These are phyloP conservation scores for Blastocystis hominis DNA, from an alignment of 352 stramenopile genomes.

Conservation along the genomic window DNA sequence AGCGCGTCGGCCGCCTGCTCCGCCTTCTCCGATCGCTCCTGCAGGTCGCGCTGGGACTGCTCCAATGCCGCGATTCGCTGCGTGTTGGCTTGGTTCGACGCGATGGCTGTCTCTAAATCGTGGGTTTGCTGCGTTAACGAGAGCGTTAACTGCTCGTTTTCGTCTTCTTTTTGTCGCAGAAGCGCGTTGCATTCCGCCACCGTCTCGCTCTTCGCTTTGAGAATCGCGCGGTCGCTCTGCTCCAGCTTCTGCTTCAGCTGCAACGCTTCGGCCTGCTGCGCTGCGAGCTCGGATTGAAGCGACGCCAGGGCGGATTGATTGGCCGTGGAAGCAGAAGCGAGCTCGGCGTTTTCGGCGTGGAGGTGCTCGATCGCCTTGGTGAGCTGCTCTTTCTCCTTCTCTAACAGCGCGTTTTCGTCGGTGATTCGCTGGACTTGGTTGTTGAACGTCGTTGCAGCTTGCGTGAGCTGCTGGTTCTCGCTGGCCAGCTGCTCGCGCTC, in stretches of 20 bases:
- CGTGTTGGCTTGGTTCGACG: neutral
- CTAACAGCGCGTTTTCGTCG: neutral
- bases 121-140: neutral
- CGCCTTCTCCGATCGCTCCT: neutral
- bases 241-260: neutral
- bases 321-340: neutral
- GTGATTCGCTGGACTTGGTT: neutral
- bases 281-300: neutral
- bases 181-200: conserved; percentile 31
- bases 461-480: neutral
- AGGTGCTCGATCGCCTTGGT: neutral
- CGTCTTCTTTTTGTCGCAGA: conserved; percentile 27
- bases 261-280: neutral
- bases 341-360: conserved; percentile 25
- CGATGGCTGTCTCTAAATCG: neutral
- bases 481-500: neutral
- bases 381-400: conserved; percentile 13
- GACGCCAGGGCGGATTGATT: neutral
- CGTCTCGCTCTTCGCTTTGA: neutral
- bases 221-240: neutral
- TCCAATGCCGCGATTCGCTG: neutral
- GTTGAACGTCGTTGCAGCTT: neutral
- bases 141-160: conserved; percentile 34
- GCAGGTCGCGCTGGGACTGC: neutral
- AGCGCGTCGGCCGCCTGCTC: neutral